These are phyloP conservation scores for Lichtheimia corymbifera DNA, from an alignment of 371 early-diverging fungal species.

Conservation along the genomic window DNA sequence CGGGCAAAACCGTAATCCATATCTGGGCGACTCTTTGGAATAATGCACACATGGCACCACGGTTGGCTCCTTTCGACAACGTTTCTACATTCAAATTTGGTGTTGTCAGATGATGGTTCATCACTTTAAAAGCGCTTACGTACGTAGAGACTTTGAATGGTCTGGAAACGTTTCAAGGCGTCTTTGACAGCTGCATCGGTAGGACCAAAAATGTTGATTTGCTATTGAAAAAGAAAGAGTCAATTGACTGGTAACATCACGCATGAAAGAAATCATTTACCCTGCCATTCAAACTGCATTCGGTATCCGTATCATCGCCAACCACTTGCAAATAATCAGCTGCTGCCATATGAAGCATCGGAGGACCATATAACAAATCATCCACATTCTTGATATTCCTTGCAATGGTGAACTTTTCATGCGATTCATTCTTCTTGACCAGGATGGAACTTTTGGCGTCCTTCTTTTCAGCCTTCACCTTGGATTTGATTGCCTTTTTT, in stretches of 20 bases:
- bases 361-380: slow-evolving; percentile 27
- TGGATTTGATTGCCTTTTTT: neutral
- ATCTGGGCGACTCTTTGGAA: slow-evolving; percentile 17
- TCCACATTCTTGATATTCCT: slow-evolving; percentile 17
- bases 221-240: slow-evolving; percentile 11
- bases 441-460: neutral
- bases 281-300: slow-evolving; percentile 17
- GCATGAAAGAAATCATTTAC: neutral
- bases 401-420: slow-evolving; percentile 25
- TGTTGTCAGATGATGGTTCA: neutral
- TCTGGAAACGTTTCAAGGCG: slow-evolving; percentile 28
- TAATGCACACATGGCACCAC: slow-evolving; percentile 37
- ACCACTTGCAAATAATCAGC: slow-evolving; percentile 29
- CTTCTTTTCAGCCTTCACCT: neutral
- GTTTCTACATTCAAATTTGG: slow-evolving; percentile 13
- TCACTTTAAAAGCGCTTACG: slow-evolving; percentile 22
- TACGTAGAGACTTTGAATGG: slow-evolving; percentile 37
- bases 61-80: slow-evolving; percentile 12
- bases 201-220: slow-evolving; percentile 24
- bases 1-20: slow-evolving; percentile 29
- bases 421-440: slow-evolving; percentile 3
- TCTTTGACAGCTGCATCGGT: slow-evolving; percentile 18
- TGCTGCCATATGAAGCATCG: slow-evolving; percentile 17
- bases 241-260: neutral
- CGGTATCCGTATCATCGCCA: slow-evolving; percentile 18